Base-by-base conservation (phyloP, 352 stramenopile species). In the Pythium brachiatum region DNA sequence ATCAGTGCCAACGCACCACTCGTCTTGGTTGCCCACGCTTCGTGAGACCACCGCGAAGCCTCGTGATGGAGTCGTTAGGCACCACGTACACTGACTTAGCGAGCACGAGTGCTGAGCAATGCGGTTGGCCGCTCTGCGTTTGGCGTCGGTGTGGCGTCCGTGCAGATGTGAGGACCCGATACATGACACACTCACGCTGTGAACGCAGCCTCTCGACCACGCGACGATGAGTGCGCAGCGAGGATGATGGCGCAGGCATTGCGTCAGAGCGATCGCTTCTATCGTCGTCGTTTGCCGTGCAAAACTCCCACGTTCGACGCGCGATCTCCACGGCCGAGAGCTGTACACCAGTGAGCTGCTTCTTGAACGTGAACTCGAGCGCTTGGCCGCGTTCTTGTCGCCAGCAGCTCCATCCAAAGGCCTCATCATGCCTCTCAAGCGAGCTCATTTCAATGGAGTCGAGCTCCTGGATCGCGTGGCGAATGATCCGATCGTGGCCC, bases 351-450 rank as follows among this genome's bases (percentile, higher is more conserved):
- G 38, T 34, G 23, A 69, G 66, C 7, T 39, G 18, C 52, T 70
- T 70, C 43, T 23, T 23, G n/a, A 66, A 27, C 0, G 23, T 32
- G 38, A 59, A 70, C 34, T 59, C 57, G 20, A 70, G 23, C 7
- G 32, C 16, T 20, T 57, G 16, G 12, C 31, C 56, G 6, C 34
- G 41, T n/a, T 43, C 2, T 34, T 69, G 48, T 2, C 27, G 27
- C 34, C 41, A 41, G 29, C 44, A 70, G 2, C 36, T 32, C 64
- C 64, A 70, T 16, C 64, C 64, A 48, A 70, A 64, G 1, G 62
- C 55, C 15, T 65, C 51, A 5, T 59, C 48, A 11, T 32, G 2
- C 36, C 56, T 38, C 25, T 58, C 44, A 15, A 23, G 6, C 3
- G 3, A 27, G 15, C 38, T 2, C 3, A 29, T 23, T n/a, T 57